Conservation (phyloP, 345 rosid species). For the Citrus inodora region DNA sequence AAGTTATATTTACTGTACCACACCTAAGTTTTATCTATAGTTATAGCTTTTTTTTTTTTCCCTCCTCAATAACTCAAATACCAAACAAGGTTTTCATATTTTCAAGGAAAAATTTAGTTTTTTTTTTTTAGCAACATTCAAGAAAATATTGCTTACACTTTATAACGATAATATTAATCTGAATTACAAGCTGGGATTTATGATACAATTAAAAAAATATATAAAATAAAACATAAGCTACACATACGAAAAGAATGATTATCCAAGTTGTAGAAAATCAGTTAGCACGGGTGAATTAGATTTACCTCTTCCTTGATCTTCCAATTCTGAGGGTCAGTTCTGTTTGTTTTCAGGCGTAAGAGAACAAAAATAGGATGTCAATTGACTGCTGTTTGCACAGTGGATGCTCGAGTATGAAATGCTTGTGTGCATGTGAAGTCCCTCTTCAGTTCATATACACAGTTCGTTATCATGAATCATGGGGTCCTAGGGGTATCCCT, state of each 20-base stretch:
- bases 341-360: neutral
- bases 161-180: neutral
- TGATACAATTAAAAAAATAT: neutral
- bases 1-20: too few relatives aligned
- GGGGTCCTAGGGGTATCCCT: slow-evolving; percentile 43
- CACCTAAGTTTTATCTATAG: too few relatives aligned
- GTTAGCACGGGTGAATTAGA: neutral
- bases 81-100: too few relatives aligned
- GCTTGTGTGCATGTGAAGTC: neutral
- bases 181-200: neutral
- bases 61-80: too few relatives aligned
- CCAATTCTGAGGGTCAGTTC: neutral
- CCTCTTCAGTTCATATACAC: neutral
- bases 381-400: neutral
- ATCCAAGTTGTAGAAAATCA: neutral
- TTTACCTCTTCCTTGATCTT: slow-evolving; percentile 4
- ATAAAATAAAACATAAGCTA: neutral
- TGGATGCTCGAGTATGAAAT: neutral
- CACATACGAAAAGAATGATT: neutral
- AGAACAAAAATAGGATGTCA: neutral
- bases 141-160: neutral
- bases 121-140: neutral
- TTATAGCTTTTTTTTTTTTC: too few relatives aligned
- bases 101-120: neutral
- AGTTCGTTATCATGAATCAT: slow-evolving; percentile 34